These are phyloP conservation scores for Craterostigma plantagineum DNA, from an alignment of 257 asterid genomes.

Conservation along the genomic window DNA sequence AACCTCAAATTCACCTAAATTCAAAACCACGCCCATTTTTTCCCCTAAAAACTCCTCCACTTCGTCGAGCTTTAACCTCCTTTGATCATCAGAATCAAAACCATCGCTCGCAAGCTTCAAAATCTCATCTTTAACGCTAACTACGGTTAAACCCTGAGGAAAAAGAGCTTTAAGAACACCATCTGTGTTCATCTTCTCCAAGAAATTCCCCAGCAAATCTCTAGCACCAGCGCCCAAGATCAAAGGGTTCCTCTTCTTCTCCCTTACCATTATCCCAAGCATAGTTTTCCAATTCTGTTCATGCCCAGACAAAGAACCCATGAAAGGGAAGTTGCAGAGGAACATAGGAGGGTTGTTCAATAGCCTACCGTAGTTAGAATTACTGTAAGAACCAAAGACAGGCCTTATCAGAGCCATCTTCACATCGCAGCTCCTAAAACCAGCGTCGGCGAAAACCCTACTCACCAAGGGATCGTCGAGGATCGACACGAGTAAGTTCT, in stretches of 20 bases:
- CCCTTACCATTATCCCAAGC: constrained; percentile 39
- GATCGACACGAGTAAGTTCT: constrained; percentile 46
- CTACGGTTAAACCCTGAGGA: constrained; percentile 32
- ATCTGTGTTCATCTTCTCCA: constrained; percentile 24
- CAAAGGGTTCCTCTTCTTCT: constrained; percentile 42
- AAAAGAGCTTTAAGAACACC: constrained; percentile 12
- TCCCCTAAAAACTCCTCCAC: constrained; percentile 18
- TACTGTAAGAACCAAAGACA: constrained; percentile 27
- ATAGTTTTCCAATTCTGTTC: constrained; percentile 39
- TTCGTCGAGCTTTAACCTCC: constrained; percentile 38
- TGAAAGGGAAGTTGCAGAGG: constrained; percentile 52
- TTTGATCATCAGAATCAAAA: constrained; percentile 30
- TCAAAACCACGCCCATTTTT: constrained; percentile 31
- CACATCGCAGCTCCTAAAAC: constrained; percentile 66
- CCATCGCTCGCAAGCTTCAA: constrained; percentile 30
- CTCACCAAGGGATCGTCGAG: constrained; percentile 89
- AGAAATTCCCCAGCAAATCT: constrained; percentile 36
- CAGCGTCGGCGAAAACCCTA: constrained; percentile 77
- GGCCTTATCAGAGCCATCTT: constrained; percentile 55
- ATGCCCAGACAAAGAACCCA: constrained; percentile 31
- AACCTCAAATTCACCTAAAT: constrained; percentile 41
- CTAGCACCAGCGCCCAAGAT: constrained; percentile 47
- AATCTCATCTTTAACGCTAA: constrained; percentile 37
- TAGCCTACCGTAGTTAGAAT: constrained; percentile 28
- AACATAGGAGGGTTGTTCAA: constrained; percentile 29